Conservation (phyloP, 1,284 basidiomycete genomes). For the Microbotryum saponariae region DNA sequence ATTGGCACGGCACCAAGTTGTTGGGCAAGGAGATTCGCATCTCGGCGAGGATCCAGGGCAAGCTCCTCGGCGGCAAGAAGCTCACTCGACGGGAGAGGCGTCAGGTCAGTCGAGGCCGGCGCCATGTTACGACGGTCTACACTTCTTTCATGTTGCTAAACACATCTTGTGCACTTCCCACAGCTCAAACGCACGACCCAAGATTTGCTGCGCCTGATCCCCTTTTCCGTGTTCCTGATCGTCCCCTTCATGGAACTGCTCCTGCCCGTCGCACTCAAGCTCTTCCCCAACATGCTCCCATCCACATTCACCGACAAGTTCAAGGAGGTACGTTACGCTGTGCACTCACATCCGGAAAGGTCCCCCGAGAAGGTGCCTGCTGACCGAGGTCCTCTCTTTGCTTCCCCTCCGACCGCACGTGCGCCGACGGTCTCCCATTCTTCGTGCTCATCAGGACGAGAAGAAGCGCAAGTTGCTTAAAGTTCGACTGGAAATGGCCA, state of each 20-base stretch:
- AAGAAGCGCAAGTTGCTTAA: constrained; percentile 93
- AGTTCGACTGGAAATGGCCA: constrained; percentile 95
- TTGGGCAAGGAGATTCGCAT: constrained; percentile 92
- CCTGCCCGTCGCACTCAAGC: constrained; percentile 89
- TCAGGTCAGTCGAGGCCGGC: constrained; percentile 54
- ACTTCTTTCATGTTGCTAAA: not conserved
- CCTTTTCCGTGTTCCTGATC: constrained; percentile 89
- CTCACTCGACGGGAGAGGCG: constrained; percentile 87
- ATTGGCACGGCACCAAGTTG: constrained; percentile 94
- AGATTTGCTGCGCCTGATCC: constrained; percentile 84
- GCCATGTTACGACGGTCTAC: no score
- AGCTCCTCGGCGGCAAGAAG: constrained; percentile 82
- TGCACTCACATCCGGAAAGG: constrained; percentile 5
- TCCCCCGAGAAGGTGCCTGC: no score
- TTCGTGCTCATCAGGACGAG: constrained; percentile 60
- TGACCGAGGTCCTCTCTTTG: no score
- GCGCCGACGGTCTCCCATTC: not conserved
- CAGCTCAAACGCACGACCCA: constrained; percentile 87
- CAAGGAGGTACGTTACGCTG: constrained; percentile 48
- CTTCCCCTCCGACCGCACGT: not conserved
- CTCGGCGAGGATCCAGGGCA: constrained; percentile 77
- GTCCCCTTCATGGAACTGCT: constrained; percentile 98
- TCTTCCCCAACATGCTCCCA: constrained; percentile 98
- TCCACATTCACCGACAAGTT: constrained; percentile 98
- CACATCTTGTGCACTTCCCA: not conserved